These are phyloP conservation scores for Eustoma russellianum DNA, from an alignment of 257 asterid genomes.

Conservation along the genomic window DNA sequence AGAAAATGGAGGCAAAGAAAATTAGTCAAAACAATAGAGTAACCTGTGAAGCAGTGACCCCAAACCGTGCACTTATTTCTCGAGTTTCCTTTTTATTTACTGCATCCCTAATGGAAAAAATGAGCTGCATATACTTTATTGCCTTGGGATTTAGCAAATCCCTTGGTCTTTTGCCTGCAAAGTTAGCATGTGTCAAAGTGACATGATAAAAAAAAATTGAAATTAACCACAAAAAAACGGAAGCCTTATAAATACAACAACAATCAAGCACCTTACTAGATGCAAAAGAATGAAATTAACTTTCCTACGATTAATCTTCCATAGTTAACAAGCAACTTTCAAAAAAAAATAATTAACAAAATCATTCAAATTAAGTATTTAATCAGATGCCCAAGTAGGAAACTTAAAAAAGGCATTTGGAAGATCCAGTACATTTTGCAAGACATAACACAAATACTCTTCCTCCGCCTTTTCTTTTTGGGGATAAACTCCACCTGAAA, in stretches of 20 bases:
- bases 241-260: not conserved
- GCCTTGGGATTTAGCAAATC: conserved; percentile 96
- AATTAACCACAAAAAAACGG: not conserved
- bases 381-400: too few relatives aligned
- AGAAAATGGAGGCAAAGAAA: not conserved
- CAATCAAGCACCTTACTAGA: not conserved
- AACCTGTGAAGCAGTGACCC: conserved; percentile 94
- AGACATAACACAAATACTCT: too few relatives aligned
- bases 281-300: not conserved
- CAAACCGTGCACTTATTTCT: conserved; percentile 89
- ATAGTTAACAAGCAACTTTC: too few relatives aligned
- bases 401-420: too few relatives aligned
- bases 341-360: too few relatives aligned
- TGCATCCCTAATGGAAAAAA: conserved; percentile 80
- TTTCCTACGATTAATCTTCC: not conserved
- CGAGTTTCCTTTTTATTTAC: conserved; percentile 83
- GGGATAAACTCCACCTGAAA: too few relatives aligned
- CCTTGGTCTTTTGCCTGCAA: conserved; percentile 89
- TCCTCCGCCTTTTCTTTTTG: too few relatives aligned
- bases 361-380: too few relatives aligned
- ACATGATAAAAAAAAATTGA: not conserved
- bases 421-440: too few relatives aligned
- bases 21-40: not conserved
- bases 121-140: conserved; percentile 74
- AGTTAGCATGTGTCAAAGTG: not conserved